Evolutionary conservation across 139 green algal genomes (phyloP).

Genomic region (Medakamo hakoo): DNA sequence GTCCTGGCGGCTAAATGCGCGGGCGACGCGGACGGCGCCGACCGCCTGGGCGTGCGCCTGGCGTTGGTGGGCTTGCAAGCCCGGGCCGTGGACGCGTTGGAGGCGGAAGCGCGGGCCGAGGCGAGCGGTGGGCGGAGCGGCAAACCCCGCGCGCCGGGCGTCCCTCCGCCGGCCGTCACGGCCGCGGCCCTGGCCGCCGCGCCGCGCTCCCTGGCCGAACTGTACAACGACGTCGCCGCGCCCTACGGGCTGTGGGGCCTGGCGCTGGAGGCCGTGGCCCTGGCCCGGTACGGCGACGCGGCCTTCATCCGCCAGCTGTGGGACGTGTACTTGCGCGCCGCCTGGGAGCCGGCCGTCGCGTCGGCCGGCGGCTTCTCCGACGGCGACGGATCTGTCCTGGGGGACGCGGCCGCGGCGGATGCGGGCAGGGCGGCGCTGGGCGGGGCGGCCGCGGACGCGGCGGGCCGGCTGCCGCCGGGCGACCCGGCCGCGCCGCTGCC

Average conservation of each 20-base stretch:
- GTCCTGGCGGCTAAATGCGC: constrained; percentile 20
- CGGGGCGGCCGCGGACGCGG: background rate
- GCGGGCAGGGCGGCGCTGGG: background rate
- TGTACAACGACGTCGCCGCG: constrained; percentile 70
- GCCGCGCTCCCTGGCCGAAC: constrained; percentile 25
- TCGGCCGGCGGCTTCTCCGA: too few relatives aligned
- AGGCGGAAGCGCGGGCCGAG: constrained; percentile 26
- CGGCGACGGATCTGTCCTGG: too few relatives aligned
- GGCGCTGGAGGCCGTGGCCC: constrained; percentile 57
- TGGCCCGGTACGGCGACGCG: constrained; percentile 27
- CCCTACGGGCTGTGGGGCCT: constrained; percentile 44
- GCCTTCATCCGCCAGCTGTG: constrained; percentile 52
- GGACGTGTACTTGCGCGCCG: constrained; percentile 51
- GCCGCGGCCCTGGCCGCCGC: constrained; percentile 14
- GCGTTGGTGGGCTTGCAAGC: constrained; percentile 9
- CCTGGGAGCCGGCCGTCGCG: constrained; percentile 5
- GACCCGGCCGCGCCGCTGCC: constrained; percentile 20
- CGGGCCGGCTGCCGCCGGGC: background rate
- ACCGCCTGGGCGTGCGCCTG: constrained; percentile 17
- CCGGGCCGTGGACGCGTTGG: constrained; percentile 26
- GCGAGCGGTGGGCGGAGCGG: constrained; percentile 9
- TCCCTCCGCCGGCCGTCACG: background rate
- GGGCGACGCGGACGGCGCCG: constrained; percentile 22
- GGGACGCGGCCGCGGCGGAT: too few relatives aligned
- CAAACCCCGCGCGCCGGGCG: constrained; percentile 1